Evolutionary conservation across 2,329 filamentous ascomycete species (phyloP).

Genomic region (Nigrograna mackinnonii): DNA sequence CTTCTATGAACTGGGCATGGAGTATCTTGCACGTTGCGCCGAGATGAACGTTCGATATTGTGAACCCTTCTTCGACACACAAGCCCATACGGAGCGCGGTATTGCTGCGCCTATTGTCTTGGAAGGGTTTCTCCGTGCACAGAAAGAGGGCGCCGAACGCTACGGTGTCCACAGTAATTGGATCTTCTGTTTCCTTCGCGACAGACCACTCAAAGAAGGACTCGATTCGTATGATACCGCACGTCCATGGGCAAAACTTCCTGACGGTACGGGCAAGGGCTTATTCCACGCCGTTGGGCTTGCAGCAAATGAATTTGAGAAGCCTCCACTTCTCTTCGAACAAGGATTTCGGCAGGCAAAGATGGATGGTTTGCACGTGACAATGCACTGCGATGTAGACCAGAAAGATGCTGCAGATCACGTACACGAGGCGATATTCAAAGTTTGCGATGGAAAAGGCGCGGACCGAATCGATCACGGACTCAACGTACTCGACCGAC

Average conservation of each 20-base stretch:
- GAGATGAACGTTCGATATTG: slow-evolving; percentile 46
- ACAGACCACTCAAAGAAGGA: slow-evolving; percentile 44
- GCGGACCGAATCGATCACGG: slow-evolving; percentile 48
- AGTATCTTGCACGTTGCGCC: slow-evolving; percentile 36
- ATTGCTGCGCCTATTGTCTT: slow-evolving; percentile 67
- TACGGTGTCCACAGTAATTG: slow-evolving; percentile 25
- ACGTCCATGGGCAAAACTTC: slow-evolving; percentile 34
- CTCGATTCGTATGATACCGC: slow-evolving; percentile 44
- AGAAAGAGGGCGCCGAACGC: slow-evolving; percentile 1
- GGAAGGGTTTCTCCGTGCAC: slow-evolving; percentile 34
- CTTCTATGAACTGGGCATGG: slow-evolving; percentile 47
- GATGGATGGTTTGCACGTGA: slow-evolving; percentile 49
- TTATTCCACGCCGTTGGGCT: slow-evolving; percentile 51
- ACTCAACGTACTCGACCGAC: slow-evolving; percentile 40
- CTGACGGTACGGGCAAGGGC: slow-evolving; percentile 28
- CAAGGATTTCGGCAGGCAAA: slow-evolving; percentile 41
- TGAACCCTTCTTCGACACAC: slow-evolving; percentile 79
- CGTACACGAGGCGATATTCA: slow-evolving; percentile 43
- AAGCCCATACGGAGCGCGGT: slow-evolving; percentile 68
- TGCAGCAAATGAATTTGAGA: slow-evolving; percentile 51
- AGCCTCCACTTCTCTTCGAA: slow-evolving; percentile 51
- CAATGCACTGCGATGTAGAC: slow-evolving; percentile 57
- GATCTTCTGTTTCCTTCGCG: slow-evolving; percentile 50
- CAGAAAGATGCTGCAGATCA: slow-evolving; percentile 53
- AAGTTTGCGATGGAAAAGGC: slow-evolving; percentile 21